Base-by-base conservation (phyloP, 768 basidiomycete species). In the Daedaleopsis nitida region DNA sequence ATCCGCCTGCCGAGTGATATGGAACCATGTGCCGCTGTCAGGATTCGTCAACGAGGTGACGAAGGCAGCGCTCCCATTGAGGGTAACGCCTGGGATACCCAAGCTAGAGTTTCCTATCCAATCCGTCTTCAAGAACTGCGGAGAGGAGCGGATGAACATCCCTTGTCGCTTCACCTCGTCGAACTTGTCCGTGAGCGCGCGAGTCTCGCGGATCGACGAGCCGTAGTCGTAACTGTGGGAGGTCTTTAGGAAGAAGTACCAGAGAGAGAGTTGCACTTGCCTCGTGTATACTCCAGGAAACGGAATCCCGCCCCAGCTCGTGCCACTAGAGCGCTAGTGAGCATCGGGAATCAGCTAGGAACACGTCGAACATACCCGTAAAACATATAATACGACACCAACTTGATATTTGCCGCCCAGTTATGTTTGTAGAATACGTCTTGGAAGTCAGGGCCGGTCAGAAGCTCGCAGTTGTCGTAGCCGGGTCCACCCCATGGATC, bases 321-420 rank as follows among this genome's bases (percentile, higher is more conserved):
- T 94, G 32, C 92, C 92, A 9, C 92, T 92, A 34, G 60, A 52
- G 23, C 35, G 4, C 16, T 39, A 19, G 17, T 49, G 6, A 62
- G 43, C 37, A 44, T 10, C 23, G 5, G 35, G 16, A 19, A 66
- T 60, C 16, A 17, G 21, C 0, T n/a, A 19, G 39, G 1, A 44
- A 52, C 35, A 45, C 12, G 21, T n/a, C 56, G 38, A 38, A 57
- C 61, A 27, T 70, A 88, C 88, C 88, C 91, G 66, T 86, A 92
- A 57, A 92, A 65, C 92, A 94, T 94, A 73, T 94, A 94, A 64
- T 89, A 91, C 67, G 84, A 92, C 59, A 92, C 85, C 49, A 94
- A 67, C 68, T 93, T 94, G 1, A 86, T 89, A 72, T 93, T 93
- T 51, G 83, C 81, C 11, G 92, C 91, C 88, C 89, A 92, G 45